These are phyloP conservation scores for Trypanosoma melophagium DNA, from an alignment of 208 protist species.

Conservation along the genomic window DNA sequence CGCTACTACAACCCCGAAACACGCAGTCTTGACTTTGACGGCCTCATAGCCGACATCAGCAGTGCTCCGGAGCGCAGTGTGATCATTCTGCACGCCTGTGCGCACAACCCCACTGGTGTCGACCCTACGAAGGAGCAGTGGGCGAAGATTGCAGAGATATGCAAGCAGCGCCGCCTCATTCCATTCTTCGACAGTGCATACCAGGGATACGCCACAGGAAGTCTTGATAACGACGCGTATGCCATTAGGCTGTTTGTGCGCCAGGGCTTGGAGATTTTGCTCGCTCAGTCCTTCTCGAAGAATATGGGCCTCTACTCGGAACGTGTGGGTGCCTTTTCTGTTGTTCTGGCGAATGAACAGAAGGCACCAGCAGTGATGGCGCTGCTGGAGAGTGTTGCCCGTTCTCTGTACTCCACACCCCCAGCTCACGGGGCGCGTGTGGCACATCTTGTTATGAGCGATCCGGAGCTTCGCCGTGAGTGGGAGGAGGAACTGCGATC, in stretches of 20 bases:
- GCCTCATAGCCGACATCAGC: conserved; percentile 72
- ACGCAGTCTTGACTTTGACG: conserved; percentile 80
- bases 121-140: conserved; percentile 96
- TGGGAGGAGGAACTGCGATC: conserved; percentile 92
- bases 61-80: conserved; percentile 84
- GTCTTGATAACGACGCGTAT: conserved; percentile 93
- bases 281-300: conserved; percentile 97
- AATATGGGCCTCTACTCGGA: conserved; percentile 98
- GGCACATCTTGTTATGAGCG: conserved; percentile 88
- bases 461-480: conserved; percentile 68
- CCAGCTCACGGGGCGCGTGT: conserved; percentile 95
- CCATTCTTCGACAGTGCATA: conserved; percentile 97
- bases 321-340: conserved; percentile 88
- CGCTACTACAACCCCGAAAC: conserved; percentile 78
- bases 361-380: conserved; percentile 71
- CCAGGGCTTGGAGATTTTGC: conserved; percentile 79
- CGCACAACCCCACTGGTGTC: conserved; percentile 99
- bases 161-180: conserved; percentile 78
- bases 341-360: conserved; percentile 64
- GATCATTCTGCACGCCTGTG: conserved; percentile 97
- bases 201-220: conserved; percentile 96
- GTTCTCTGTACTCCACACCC: conserved; percentile 91
- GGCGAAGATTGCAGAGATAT: conserved; percentile 90
- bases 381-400: no score
- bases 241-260: conserved; percentile 77